Conservation (phyloP, 2,329 filamentous ascomycete genomes). For the Aspergillus fumigatiaffinis region DNA sequence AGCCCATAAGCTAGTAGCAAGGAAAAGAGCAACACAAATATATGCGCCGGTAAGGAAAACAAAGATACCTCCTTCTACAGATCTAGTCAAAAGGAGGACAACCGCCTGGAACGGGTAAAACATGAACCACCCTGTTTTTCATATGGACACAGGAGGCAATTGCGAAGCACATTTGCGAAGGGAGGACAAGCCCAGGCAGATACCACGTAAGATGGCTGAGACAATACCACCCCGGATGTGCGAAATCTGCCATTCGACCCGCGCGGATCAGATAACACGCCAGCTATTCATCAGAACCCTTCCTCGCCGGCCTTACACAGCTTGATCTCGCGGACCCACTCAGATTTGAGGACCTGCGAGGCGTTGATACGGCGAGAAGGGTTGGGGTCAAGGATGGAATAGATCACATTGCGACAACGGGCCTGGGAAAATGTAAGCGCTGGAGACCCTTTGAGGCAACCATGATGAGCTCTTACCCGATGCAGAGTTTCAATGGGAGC, state of each 20-base stretch:
- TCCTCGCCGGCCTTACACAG: conserved; percentile 95
- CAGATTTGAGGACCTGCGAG: conserved; percentile 93
- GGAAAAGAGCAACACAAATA: conserved; percentile 11
- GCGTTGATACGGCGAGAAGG: conserved; percentile 88
- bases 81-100: conserved; percentile 13
- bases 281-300: conserved; percentile 60
- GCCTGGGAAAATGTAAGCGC: conserved; percentile 55
- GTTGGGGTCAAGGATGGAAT: conserved; percentile 95
- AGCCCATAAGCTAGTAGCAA: conserved; percentile 21
- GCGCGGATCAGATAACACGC: conserved; percentile 6
- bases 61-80: conserved; percentile 22
- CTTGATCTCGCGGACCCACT: conserved; percentile 98
- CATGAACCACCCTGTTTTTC: conserved; percentile 17
- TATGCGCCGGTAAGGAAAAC: conserved; percentile 23
- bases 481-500: conserved; percentile 93
- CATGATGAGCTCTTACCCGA: conserved; percentile 61
- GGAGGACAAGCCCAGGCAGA: conserved; percentile 11
- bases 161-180: conserved; percentile 7
- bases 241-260: conserved; percentile 5
- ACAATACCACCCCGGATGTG: conserved; percentile 7
- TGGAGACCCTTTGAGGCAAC: not conserved
- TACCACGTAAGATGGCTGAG: conserved; percentile 8
- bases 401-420: conserved; percentile 96
- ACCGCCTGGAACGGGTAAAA: conserved; percentile 12
- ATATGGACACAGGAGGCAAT: conserved; percentile 11